Conservation (phyloP, 768 basidiomycete species). For the Mrakia frigida region DNA sequence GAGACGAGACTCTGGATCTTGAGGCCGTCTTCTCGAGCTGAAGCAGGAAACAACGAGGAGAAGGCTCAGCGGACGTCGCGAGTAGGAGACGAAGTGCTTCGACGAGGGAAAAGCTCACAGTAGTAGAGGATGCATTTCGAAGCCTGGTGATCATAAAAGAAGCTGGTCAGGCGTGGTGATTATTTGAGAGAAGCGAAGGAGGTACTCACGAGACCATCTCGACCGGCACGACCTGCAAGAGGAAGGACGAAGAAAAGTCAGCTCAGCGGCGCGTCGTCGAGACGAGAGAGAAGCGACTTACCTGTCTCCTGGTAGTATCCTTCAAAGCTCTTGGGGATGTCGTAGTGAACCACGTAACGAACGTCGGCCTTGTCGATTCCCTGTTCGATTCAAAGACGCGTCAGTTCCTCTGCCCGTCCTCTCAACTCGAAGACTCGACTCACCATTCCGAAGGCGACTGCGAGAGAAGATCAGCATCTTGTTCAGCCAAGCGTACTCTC, state of each 20-base stretch:
- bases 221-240: conserved; percentile 64
- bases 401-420: no score
- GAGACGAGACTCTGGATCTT: conserved; percentile 55
- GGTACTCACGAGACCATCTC: conserved; percentile 61
- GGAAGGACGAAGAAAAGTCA: neutral
- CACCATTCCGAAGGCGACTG: conserved; percentile 73
- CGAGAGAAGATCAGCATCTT: conserved; percentile 46
- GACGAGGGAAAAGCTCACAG: conserved; percentile 51
- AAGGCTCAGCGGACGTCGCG: neutral
- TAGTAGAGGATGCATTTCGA: conserved; percentile 78
- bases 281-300: neutral
- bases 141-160: conserved; percentile 53
- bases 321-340: conserved; percentile 77
- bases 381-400: conserved; percentile 25
- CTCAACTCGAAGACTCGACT: neutral
- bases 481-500: no score
- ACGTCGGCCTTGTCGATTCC: conserved; percentile 80
- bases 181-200: neutral
- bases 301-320: conserved; percentile 76
- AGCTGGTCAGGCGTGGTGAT: no score
- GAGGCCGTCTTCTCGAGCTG: conserved; percentile 70
- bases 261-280: no score
- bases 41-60: neutral
- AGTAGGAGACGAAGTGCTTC: neutral
- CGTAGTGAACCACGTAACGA: conserved; percentile 72